Evolutionary conservation across 371 early-diverging fungal genomes (phyloP).

Genomic region (Mortierella sp.): DNA sequence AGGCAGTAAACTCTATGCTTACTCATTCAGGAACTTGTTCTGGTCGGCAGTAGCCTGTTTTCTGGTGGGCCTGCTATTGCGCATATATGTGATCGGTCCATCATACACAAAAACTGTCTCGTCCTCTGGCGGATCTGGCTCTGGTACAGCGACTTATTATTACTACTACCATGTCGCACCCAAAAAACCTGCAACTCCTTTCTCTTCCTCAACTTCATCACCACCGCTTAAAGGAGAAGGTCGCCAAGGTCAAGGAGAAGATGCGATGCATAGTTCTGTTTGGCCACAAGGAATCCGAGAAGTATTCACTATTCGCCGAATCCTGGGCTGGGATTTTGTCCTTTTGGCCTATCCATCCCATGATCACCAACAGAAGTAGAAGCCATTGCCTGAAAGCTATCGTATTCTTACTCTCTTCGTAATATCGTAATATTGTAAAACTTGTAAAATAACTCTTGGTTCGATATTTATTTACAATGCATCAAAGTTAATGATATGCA

Average conservation of each 20-base stretch:
- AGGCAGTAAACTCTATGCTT: slow-evolving; percentile 45
- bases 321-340: slow-evolving; percentile 53
- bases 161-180: slow-evolving; percentile 41
- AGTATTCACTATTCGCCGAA: slow-evolving; percentile 41
- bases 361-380: slow-evolving; percentile 4
- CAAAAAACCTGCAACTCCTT: slow-evolving; percentile 2
- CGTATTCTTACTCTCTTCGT: neutral
- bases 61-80: slow-evolving; percentile 31
- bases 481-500: slow-evolving; percentile 93
- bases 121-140: neutral
- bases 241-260: slow-evolving; percentile 3
- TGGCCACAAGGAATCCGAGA: slow-evolving; percentile 49
- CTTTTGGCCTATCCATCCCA: slow-evolving; percentile 47
- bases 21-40: slow-evolving; percentile 46
- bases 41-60: slow-evolving; percentile 49
- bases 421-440: neutral
- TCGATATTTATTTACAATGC: slow-evolving; percentile 68
- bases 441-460: slow-evolving; percentile 3
- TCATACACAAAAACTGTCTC: slow-evolving; percentile 45
- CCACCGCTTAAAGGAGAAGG: neutral
- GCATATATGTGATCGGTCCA: slow-evolving; percentile 52
- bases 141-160: slow-evolving; percentile 33
- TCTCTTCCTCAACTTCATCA: neutral
- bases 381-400: neutral
- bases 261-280: slow-evolving; percentile 12